A percentile compares a stretch with the other conserved stretches of the same genome.
phyloP scores from a whole-genome alignment of 2,329 filamentous ascomycete genomes.

The Ceratocystis alfenasii region DNA sequence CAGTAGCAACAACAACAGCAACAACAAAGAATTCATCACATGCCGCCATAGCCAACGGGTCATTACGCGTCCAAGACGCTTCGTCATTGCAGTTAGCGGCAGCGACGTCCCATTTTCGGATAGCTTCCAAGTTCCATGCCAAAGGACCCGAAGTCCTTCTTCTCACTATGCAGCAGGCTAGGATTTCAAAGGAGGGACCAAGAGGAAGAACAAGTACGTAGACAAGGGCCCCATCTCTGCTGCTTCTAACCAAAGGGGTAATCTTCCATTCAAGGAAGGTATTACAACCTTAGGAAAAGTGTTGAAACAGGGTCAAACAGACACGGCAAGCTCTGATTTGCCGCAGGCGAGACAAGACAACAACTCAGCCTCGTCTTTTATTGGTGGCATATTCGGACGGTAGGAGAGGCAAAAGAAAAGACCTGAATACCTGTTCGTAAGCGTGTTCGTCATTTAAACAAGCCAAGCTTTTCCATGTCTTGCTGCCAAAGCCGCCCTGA shows the following conservation, averaged over 20 bases:
- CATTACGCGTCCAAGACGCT: conserved; percentile 13
- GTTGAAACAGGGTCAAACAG: not conserved
- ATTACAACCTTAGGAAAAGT: not conserved
- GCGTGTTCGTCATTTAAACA: not conserved
- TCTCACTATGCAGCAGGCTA: not conserved
- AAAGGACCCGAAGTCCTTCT: not conserved
- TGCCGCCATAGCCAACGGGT: not conserved
- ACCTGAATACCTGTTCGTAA: not conserved
- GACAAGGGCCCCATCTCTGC: not conserved
- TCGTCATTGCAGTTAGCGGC: conserved; percentile 5
- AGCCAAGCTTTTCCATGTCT: not conserved
- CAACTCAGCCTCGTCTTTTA: not conserved
- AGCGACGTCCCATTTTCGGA: not conserved
- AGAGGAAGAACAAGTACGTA: not conserved
- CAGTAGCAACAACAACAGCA: not conserved
- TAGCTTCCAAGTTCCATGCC: not conserved
- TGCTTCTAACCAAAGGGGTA: not conserved
- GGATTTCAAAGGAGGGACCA: not conserved
- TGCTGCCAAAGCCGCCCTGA: not conserved
- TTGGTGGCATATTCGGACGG: not conserved
- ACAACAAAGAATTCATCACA: not conserved
- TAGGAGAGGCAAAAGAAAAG: not conserved
- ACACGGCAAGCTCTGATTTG: not conserved
- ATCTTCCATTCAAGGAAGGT: not conserved
- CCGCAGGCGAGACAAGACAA: not conserved